Base-by-base conservation (phyloP, 2,329 filamentous ascomycete species). In the Aspergillus clavatus region DNA sequence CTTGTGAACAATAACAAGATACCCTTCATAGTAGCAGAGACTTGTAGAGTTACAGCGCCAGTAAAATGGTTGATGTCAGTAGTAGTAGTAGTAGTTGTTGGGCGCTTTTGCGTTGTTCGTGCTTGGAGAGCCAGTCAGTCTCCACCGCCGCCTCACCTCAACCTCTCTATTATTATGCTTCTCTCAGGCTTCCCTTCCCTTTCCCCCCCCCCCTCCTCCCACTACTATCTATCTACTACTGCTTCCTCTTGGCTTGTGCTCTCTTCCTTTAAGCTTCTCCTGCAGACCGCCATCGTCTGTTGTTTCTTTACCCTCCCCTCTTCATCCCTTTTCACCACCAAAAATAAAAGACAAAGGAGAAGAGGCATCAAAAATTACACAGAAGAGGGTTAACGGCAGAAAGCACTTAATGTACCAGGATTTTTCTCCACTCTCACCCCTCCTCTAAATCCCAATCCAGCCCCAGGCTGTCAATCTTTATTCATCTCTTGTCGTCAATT, bases 381-480 rank as follows among this genome's bases (percentile, higher is more conserved):
- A 27, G 47, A 24, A 14, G 29, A 26, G 23, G 37, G 33, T 11
- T 42, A 39, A 33, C 26, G 27, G 35, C 37, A 40, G 36, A 40
- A 11, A 27, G 35, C 26, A 45, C 46, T 26, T 19, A 50, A 43
- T 35, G 46, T 40, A 43, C 52, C 47, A 27, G 44, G 48, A 44
- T 42, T 40, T 33, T 43, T 45, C 35, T 22, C 42, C 44, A 37
- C 38, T 40, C 44, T 35, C 40, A 46, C 36, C 33, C 27, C 39
- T 46, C 38, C 35, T 31, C 40, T 24, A 40, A 50, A 38, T 47
- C 42, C 40, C 38, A 40, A 40, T 50, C 55, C 47, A 24, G 23
- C 47, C 47, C 33, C 45, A 52, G 49, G 51, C 53, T 56, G 46
- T 57, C 51, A 58, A 56, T 56, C 51, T 24, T 51, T 54, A n/a